Conservation (phyloP, 306 rosid genomes). For the Sicyos edulis region DNA sequence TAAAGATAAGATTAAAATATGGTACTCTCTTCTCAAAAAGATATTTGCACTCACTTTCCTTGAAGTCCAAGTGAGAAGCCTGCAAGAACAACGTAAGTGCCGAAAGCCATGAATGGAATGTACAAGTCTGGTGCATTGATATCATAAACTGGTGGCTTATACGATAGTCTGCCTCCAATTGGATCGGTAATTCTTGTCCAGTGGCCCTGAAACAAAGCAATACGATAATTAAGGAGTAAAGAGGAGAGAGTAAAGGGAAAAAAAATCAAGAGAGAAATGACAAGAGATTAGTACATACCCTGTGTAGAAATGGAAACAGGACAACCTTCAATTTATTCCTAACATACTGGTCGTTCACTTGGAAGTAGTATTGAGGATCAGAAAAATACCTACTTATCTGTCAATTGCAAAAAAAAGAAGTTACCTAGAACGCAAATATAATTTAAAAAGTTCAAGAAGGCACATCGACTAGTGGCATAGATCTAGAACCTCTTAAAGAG, state of each 20-base stretch:
- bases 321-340: constrained; percentile 97
- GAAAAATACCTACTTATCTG: constrained; percentile 91
- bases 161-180: constrained; percentile 90
- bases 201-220: constrained; percentile 63
- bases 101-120: constrained; percentile 95
- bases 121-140: constrained; percentile 95
- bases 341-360: constrained; percentile 92
- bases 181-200: constrained; percentile 99
- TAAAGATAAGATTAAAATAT: no score
- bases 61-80: constrained; percentile 90
- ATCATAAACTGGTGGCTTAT: constrained; percentile 90
- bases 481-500: no score
- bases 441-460: no score
- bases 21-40: constrained; percentile 4
- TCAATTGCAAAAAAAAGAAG: constrained; percentile 22
- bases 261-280: constrained; percentile 7
- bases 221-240: constrained; percentile 16
- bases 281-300: constrained; percentile 52
- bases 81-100: constrained; percentile 87
- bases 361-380: constrained; percentile 95
- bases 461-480: no score
- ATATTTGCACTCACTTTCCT: constrained; percentile 58
- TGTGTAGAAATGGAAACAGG: constrained; percentile 82
- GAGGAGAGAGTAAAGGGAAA: not conserved
- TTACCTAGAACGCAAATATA: no score